Evolutionary conservation across 768 basidiomycete genomes (phyloP).

Genomic region (Rhodotorula sphaerocarpa): DNA sequence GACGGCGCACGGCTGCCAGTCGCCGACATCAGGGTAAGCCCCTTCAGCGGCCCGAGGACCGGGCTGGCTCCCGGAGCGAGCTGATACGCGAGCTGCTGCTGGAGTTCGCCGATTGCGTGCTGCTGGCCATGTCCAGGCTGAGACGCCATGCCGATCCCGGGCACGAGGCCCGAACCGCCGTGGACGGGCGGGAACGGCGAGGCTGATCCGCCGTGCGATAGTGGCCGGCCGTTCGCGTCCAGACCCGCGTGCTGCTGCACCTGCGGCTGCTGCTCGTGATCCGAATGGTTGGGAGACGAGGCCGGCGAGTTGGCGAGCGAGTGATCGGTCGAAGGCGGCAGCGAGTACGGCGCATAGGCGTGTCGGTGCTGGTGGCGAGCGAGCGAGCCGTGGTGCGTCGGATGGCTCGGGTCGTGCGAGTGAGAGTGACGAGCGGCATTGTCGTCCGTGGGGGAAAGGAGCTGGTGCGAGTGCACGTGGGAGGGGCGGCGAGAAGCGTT

Average conservation of each 20-base stretch:
- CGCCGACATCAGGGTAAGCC: conserved; percentile 26
- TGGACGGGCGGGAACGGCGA: conserved; percentile 19
- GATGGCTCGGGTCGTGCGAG: conserved; percentile 34
- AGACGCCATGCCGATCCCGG: conserved; percentile 31
- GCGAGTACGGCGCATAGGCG: conserved; percentile 31
- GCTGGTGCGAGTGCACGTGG: not conserved
- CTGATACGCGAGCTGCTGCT: conserved; percentile 28
- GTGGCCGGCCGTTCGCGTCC: too few species aligned
- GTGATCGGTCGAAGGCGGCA: conserved; percentile 12
- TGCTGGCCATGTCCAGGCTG: conserved; percentile 27
- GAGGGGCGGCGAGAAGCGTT: not conserved
- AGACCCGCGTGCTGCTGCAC: not conserved
- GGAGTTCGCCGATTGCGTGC: conserved; percentile 28
- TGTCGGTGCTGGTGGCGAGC: conserved; percentile 29
- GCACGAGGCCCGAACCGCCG: conserved; percentile 9
- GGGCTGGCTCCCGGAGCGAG: conserved; percentile 27
- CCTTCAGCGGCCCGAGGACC: conserved; percentile 32
- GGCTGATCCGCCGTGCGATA: not conserved
- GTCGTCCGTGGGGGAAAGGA: conserved; percentile 15
- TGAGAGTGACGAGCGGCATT: conserved; percentile 24
- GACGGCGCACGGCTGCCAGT: conserved; percentile 17
- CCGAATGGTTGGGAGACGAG: not conserved
- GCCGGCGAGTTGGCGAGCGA: conserved; percentile 22
- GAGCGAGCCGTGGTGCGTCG: conserved; percentile 26
- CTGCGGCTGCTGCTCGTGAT: not conserved